These are phyloP conservation scores for Zymoseptoria pseudotritici DNA, from an alignment of 2,329 filamentous ascomycete species.

Conservation along the genomic window DNA sequence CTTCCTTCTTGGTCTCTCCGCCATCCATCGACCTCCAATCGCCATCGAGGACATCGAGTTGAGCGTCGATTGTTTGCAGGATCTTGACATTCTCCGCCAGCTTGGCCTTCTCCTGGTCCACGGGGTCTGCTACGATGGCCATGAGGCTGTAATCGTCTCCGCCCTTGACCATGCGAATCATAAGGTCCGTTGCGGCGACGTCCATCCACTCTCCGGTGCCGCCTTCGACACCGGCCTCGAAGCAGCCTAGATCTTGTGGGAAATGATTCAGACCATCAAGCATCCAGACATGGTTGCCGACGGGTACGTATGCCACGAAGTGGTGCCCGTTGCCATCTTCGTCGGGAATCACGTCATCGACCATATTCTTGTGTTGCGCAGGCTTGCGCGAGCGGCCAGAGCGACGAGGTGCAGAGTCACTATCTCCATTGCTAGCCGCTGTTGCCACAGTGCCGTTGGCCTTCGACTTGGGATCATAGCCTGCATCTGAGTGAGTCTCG, in stretches of 20 bases:
- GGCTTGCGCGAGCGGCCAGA: slow-evolving; percentile 18
- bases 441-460: neutral
- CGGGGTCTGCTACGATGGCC: slow-evolving; percentile 62
- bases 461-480: slow-evolving; percentile 2
- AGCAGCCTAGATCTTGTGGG: slow-evolving; percentile 56
- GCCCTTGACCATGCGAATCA: slow-evolving; percentile 60
- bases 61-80: slow-evolving; percentile 34
- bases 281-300: slow-evolving; percentile 70
- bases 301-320: slow-evolving; percentile 82
- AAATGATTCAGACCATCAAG: slow-evolving; percentile 74
- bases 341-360: slow-evolving; percentile 39
- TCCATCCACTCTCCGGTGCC: slow-evolving; percentile 56
- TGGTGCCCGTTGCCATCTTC: slow-evolving; percentile 65
- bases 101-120: slow-evolving; percentile 41
- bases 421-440: neutral
- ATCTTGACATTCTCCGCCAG: slow-evolving; percentile 39
- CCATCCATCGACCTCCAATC: slow-evolving; percentile 38
- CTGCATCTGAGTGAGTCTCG: neutral
- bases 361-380: slow-evolving; percentile 15
- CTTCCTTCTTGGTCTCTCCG: slow-evolving; percentile 16
- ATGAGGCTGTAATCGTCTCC: slow-evolving; percentile 67
- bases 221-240: slow-evolving; percentile 32
- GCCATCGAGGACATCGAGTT: slow-evolving; percentile 32
- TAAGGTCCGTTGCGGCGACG: slow-evolving; percentile 57
- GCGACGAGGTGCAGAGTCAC: slow-evolving; percentile 14